phyloP scores from a whole-genome alignment of 495 filamentous ascomycete genomes.

The Podospora didyma region DNA sequence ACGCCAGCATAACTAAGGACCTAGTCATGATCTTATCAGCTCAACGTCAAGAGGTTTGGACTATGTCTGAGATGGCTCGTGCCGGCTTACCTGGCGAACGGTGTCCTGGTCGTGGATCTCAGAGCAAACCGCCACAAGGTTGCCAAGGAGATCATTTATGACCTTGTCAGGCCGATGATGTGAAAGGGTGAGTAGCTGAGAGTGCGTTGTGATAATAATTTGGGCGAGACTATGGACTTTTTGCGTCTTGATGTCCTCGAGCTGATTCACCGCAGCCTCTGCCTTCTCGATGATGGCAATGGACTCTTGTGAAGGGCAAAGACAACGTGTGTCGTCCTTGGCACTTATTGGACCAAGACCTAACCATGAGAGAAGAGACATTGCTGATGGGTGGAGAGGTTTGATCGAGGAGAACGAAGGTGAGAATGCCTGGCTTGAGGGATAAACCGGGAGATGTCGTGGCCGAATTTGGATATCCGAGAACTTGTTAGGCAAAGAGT shows the following conservation, averaged over 20 bases:
- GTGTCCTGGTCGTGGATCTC: constrained; percentile 20
- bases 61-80: neutral
- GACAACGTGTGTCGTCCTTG: constrained; percentile 5
- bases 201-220: constrained; percentile 17
- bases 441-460: too few relatives aligned
- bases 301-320: constrained; percentile 15
- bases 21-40: constrained; percentile 2
- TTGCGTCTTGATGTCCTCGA: neutral
- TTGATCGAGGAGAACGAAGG: neutral
- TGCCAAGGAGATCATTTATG: constrained; percentile 23
- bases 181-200: constrained; percentile 16
- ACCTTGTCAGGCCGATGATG: constrained; percentile 11
- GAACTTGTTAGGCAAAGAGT: too few relatives aligned
- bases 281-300: constrained; percentile 22
- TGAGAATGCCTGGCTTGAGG: neutral
- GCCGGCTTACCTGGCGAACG: constrained; percentile 15
- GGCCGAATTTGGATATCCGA: too few relatives aligned
- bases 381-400: neutral
- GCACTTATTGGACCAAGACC: constrained; percentile 10
- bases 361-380: constrained; percentile 14
- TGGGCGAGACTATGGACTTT: constrained; percentile 12
- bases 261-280: constrained; percentile 11
- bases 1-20: constrained; percentile 14
- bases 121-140: constrained; percentile 22
- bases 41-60: neutral